Conservation (phyloP, 2,329 filamentous ascomycete species). For the Alternaria consortialis region DNA sequence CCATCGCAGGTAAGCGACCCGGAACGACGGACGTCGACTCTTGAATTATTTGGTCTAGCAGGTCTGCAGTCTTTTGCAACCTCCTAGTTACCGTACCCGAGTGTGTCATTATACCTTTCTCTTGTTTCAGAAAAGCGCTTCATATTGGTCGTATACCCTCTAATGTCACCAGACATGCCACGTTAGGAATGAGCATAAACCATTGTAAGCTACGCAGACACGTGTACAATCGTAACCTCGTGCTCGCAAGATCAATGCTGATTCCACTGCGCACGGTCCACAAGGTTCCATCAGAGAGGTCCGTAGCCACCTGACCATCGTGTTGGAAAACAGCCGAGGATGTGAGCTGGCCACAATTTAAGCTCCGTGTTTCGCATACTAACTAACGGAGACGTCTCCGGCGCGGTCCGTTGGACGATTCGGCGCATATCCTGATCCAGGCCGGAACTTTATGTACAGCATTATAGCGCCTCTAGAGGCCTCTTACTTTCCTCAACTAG, state of each 20-base stretch:
- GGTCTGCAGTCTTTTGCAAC: background rate
- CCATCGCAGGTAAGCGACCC: background rate
- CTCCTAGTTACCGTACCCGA: background rate
- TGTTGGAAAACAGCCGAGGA: conserved; percentile 19
- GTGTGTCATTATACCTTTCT: background rate
- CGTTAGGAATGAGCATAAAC: background rate
- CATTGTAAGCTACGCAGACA: conserved; percentile 1
- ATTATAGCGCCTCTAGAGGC: conserved; percentile 7
- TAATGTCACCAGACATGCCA: background rate
- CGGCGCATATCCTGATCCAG: conserved; percentile 3
- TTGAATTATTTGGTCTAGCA: background rate
- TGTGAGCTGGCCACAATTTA: conserved; percentile 3
- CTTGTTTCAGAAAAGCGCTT: background rate
- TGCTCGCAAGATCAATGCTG: background rate
- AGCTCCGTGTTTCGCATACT: conserved; percentile 17
- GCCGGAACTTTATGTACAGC: conserved; percentile 16
- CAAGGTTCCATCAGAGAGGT: conserved; percentile 8
- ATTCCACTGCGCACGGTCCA: conserved; percentile 3
- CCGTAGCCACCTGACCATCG: conserved; percentile 22
- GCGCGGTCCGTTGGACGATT: conserved; percentile 21
- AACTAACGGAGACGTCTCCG: conserved; percentile 31
- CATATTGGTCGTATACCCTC: background rate
- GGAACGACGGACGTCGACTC: background rate
- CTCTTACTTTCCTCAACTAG: background rate
- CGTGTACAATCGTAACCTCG: conserved; percentile 1